These are phyloP conservation scores for Lactarius quietus DNA, from an alignment of 768 basidiomycete genomes.

Conservation along the genomic window DNA sequence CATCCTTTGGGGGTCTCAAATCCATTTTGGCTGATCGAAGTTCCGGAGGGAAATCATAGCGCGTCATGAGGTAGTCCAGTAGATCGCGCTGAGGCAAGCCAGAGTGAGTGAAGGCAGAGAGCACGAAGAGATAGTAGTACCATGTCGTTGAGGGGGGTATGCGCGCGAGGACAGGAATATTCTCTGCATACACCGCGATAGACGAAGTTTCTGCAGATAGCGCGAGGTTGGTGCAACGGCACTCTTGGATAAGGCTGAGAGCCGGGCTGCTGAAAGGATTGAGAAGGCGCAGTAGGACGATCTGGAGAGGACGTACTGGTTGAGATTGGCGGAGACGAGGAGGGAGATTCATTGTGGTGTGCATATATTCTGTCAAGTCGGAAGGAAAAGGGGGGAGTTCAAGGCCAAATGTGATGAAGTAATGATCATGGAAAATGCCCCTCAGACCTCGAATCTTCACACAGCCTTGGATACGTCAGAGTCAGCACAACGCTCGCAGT, in stretches of 20 bases:
- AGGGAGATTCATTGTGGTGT: not conserved
- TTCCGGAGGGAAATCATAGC: not conserved
- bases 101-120: not conserved
- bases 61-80: not conserved
- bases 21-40: not conserved
- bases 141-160: slow-evolving; percentile 4
- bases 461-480: not conserved
- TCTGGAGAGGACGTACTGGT: not conserved
- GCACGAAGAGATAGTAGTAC: not conserved
- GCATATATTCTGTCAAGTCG: not conserved
- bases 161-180: not conserved
- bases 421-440: slow-evolving; percentile 2
- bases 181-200: slow-evolving; percentile 1
- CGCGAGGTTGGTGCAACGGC: not conserved
- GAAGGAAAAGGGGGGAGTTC: slow-evolving; percentile 17
- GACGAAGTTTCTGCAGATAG: slow-evolving; percentile 14
- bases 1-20: not conserved
- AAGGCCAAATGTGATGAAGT: slow-evolving; percentile 3
- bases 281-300: not conserved
- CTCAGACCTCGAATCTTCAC: not conserved
- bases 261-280: not conserved
- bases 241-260: not conserved
- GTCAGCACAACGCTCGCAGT: not conserved
- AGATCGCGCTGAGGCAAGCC: not conserved
- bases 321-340: not conserved